Conservation (phyloP, 2,329 filamentous ascomycete species). For the Hansfordia pulvinata region DNA sequence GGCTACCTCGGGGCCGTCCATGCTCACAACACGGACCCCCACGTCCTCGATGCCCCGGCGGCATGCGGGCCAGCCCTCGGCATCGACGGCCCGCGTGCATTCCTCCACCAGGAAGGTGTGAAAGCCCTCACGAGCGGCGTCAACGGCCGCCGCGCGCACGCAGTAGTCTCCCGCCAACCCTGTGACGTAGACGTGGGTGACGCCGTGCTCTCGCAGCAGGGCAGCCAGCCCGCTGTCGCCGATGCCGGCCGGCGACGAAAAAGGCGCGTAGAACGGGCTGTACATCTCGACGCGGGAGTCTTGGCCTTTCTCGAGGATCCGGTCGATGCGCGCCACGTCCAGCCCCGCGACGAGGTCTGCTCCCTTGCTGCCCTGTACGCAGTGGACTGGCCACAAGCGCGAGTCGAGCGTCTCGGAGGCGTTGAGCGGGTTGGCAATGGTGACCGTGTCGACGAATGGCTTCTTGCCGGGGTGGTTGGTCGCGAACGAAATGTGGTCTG, state of each 20-base stretch:
- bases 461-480: constrained; percentile 55
- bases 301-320: constrained; percentile 65
- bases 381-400: constrained; percentile 82
- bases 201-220: constrained; percentile 36
- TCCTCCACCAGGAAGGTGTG: constrained; percentile 65
- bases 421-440: constrained; percentile 54
- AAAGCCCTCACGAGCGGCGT: constrained; percentile 67
- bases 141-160: constrained; percentile 67
- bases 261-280: constrained; percentile 77
- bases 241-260: constrained; percentile 32
- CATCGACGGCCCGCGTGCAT: constrained; percentile 60
- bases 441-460: constrained; percentile 53
- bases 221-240: constrained; percentile 50
- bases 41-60: constrained; percentile 37
- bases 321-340: constrained; percentile 41
- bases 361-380: constrained; percentile 62
- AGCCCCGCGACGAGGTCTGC: constrained; percentile 64
- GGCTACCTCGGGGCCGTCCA: constrained; percentile 40
- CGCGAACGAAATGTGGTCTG: constrained; percentile 77
- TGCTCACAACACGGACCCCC: constrained; percentile 50
- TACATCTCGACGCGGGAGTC: constrained; percentile 79
- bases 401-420: constrained; percentile 48
- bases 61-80: constrained; percentile 38
- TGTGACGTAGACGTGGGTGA: constrained; percentile 75
- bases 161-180: constrained; percentile 86